Base-by-base conservation (phyloP, 495 filamentous ascomycete genomes). In the Podospora comata region DNA sequence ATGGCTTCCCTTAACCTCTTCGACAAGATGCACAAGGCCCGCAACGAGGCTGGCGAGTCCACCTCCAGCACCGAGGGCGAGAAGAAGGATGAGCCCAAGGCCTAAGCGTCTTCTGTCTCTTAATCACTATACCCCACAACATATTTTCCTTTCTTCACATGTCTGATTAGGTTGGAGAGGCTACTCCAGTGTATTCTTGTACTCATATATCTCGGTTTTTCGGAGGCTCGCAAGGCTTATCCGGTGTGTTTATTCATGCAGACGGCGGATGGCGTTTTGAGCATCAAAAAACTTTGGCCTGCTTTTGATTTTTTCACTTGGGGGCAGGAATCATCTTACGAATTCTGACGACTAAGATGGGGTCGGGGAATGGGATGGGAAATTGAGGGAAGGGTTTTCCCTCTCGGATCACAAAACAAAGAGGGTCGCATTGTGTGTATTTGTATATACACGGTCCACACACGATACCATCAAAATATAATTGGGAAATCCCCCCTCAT, bases 11-110 rank as follows among this genome's bases (percentile, higher is more conserved):
- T 99, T 83, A 96, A 90, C 79, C 88, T 98, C 72, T 99, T 99
- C 81, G 95, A 98, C 85, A 97, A 99, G 90, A 97, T 99, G 92
- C 95, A 99, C 89, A 96, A 96, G 86, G 93, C 96, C 62, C 88
- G 92, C 71, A 74, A 80, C 71, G 92, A 94, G 85, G 74, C 79
- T 6, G 72, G 79, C 67, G 85, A 91, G 79, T 30, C 66, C 32
- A 64, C 76, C 75, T 65, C 67, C 60, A 79, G 86, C 79, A 81
- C 87, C 67, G 90, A 94, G 81, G 89, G 90, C 69, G 93, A 97
- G 88, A 96, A 93, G 84, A 95, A 96, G 86, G 81, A 83, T 60
- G 80, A 83, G 76, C 74, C 78, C 82, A 86, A 86, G 80, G 65
- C 69, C 30, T 74, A 71, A 72, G 62, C 57, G n/a, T 53, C 62